These are phyloP conservation scores for Trichoderma sp. DNA, from an alignment of 2,329 filamentous ascomycete genomes.

Conservation along the genomic window DNA sequence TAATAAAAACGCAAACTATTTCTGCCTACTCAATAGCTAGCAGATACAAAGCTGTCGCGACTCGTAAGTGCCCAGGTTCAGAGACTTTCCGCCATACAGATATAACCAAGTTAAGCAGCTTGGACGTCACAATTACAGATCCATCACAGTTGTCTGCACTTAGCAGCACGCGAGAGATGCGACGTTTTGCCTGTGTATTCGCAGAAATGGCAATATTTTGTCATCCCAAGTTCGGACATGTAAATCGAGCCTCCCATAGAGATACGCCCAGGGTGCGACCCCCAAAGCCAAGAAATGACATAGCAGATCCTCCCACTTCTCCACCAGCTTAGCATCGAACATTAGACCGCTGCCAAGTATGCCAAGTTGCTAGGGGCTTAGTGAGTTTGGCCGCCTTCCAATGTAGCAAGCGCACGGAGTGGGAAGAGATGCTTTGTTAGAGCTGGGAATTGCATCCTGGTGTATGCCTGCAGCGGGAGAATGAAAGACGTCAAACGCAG, in stretches of 20 bases:
- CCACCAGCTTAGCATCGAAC: background rate
- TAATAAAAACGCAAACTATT: too few relatives aligned
- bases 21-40: too few relatives aligned
- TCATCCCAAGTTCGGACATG: background rate
- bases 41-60: too few relatives aligned
- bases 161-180: too few relatives aligned
- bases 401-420: background rate
- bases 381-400: too few relatives aligned
- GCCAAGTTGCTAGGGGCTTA: background rate
- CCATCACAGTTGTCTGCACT: too few relatives aligned
- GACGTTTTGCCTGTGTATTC: background rate
- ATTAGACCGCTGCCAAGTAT: background rate
- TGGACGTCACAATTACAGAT: too few relatives aligned
- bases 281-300: background rate
- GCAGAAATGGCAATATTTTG: too few relatives aligned
- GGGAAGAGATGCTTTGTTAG: background rate
- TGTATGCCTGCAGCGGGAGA: background rate
- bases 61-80: too few relatives aligned
- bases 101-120: too few relatives aligned
- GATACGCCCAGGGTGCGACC: background rate
- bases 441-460: background rate
- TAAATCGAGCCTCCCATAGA: background rate
- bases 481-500: background rate
- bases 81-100: too few relatives aligned
- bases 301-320: background rate